Percentiles rank a stretch among this genome's conserved stretches.
These are phyloP conservation scores for Linnemannia exigua DNA, from an alignment of 192 early-diverging fungal species.

Conservation along the genomic window DNA sequence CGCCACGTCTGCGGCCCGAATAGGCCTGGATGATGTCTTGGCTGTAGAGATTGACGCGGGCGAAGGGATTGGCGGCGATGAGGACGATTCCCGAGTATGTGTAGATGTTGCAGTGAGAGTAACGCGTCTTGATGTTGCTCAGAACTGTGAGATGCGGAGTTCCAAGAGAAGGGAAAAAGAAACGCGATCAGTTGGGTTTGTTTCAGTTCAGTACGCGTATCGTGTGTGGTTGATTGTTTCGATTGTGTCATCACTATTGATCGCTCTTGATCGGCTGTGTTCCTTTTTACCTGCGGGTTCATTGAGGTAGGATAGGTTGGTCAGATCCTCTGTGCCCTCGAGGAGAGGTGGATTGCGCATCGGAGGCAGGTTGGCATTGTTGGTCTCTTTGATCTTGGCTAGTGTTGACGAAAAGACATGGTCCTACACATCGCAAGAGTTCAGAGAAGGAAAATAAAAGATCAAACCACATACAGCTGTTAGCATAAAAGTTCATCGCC, in stretches of 20 bases:
- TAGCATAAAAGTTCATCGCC: not conserved
- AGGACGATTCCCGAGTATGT: slow-evolving; percentile 99
- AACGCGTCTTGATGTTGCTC: slow-evolving; percentile 92
- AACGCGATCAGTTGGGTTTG: not conserved
- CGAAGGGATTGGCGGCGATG: slow-evolving; percentile 98
- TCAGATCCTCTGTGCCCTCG: slow-evolving; percentile 92
- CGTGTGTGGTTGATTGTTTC: not conserved
- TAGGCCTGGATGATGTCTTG: slow-evolving; percentile 94
- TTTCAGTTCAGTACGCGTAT: not conserved
- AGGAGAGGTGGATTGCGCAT: slow-evolving; percentile 93
- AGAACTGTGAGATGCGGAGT: slow-evolving; percentile 71
- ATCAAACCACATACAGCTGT: not conserved
- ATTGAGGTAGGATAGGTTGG: slow-evolving; percentile 95
- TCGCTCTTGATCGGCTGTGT: no score
- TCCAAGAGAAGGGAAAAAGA: slow-evolving; percentile 8
- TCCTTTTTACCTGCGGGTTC: slow-evolving; percentile 77
- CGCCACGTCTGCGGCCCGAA: slow-evolving; percentile 92
- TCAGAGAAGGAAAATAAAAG: not conserved
- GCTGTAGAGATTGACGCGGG: slow-evolving; percentile 88
- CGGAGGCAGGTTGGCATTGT: slow-evolving; percentile 84
- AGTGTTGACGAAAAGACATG: slow-evolving; percentile 80
- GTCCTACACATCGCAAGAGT: slow-evolving; percentile 61
- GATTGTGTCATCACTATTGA: not conserved
- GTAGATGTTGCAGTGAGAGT: slow-evolving; percentile 95
- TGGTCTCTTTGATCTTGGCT: slow-evolving; percentile 74